Evolutionary conservation across 2,329 filamentous ascomycete genomes (phyloP), one percentile per base, ranked within the genome.

Genomic region (Knufia fluminis): DNA sequence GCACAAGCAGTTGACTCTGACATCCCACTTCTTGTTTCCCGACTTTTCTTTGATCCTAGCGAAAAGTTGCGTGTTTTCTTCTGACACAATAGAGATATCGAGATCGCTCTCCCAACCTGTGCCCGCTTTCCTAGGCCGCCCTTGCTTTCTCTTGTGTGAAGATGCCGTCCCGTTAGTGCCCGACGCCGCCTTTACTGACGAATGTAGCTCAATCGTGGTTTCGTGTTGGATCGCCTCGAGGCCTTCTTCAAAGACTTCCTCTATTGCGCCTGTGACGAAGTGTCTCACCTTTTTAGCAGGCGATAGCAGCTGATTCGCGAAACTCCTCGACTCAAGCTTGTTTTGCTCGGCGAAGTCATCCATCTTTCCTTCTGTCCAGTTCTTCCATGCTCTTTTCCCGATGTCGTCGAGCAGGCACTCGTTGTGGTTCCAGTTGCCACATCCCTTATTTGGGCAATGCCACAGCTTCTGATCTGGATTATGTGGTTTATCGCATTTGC

Each of bases 391-490:
- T 16, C 16, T 28, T n/a, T 28, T 20, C 19, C 46, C 31, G 3
- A 74, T 70, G 12, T 78, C 73, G 56, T 79, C 72, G 26, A 72
- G 67, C n/a, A 84, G 67, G 57, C 80, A 84, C 40, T 80, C 74
- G 49, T 78, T 72, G 57, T 84, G 80, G 52, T 83, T 72, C 80
- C 80, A 83, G 48, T 71, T 73, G 46, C 71, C 72, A 61, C 80
- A 84, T 17, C 32, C 59, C 10, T 70, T 59, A 51, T 73, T 74
- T 8, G 72, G 73, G 63, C 80, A 84, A 49, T 77, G 75, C 43
- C 82, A 71, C 33, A 83, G 64, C 19, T 72, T 71, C 57, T 75
- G 77, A 55, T 83, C 79, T 20, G 80, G 80, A 53, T 83, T 80
- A 55, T 78, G 77, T 35, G 79, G 79, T 3, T 71, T 71, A 52